A percentile compares a stretch with the other conserved stretches of the same genome.
Conservation (phyloP, 2,329 filamentous ascomycete genomes). For the Venturia effusa region DNA sequence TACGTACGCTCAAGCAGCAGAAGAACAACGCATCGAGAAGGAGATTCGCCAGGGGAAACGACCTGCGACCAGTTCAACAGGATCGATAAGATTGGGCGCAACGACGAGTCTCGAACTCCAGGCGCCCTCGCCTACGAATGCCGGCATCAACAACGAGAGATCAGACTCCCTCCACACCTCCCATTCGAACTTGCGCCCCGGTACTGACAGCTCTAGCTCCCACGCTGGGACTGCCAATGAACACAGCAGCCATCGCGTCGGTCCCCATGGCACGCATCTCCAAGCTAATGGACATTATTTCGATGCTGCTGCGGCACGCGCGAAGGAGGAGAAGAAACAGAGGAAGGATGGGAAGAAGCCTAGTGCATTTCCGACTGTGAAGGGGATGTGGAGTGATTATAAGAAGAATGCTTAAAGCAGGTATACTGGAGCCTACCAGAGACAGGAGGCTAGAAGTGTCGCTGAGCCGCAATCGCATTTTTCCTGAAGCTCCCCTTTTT, state of each 20-base stretch:
- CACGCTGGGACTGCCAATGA: not conserved
- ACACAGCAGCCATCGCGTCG: not conserved
- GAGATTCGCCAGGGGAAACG: not conserved
- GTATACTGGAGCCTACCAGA: not conserved
- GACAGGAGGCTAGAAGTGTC: not conserved
- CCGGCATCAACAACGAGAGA: not conserved
- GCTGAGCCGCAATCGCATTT: not conserved
- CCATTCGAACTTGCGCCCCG: not conserved
- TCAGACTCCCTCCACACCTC: not conserved
- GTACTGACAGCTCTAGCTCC: not conserved
- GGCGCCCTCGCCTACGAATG: not conserved
- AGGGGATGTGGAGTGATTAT: constrained; percentile 9
- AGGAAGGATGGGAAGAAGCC: not conserved
- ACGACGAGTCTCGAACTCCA: not conserved
- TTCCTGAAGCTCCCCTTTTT: not conserved
- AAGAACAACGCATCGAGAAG: constrained; percentile 5
- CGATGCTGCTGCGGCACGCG: not conserved
- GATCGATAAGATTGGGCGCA: not conserved
- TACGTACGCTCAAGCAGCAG: not conserved
- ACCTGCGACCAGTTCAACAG: not conserved
- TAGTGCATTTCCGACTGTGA: not conserved
- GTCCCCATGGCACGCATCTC: not conserved
- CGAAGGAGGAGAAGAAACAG: not conserved
- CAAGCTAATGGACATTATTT: not conserved
- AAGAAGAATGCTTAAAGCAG: constrained; percentile 3